A percentile compares a stretch with the other conserved stretches of the same genome.
These are phyloP conservation scores for Corynespora cassiicola DNA, from an alignment of 2,329 filamentous ascomycete species.

Conservation along the genomic window DNA sequence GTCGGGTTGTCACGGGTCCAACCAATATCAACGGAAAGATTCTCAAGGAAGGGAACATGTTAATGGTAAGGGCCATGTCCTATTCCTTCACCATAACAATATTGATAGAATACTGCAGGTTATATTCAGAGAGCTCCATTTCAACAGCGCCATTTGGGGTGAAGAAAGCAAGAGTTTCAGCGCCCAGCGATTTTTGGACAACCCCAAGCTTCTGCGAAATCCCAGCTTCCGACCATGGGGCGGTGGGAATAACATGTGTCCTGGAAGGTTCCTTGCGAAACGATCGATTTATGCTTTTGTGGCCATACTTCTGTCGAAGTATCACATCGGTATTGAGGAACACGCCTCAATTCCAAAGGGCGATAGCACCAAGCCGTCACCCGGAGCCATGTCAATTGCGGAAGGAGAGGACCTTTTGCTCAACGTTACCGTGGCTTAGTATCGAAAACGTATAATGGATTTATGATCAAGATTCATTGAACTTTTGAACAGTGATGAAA, in stretches of 20 bases:
- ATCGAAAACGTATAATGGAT: no score
- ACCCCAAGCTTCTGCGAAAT: conserved; percentile 11
- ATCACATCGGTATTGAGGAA: conserved; percentile 5
- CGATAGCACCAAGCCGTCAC: no score
- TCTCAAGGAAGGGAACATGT: conserved; percentile 11
- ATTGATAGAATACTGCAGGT: conserved; percentile 7
- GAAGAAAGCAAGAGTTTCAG: conserved; percentile 5
- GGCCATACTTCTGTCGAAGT: conserved; percentile 6
- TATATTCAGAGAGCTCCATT: conserved; percentile 15
- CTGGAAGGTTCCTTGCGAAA: conserved; percentile 14
- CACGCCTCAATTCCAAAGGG: background rate
- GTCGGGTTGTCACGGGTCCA: conserved; percentile 9
- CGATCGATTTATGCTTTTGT: conserved; percentile 6
- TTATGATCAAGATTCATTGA: no score
- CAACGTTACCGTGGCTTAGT: no score
- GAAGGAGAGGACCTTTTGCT: no score
- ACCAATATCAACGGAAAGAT: conserved; percentile 13
- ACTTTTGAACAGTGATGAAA: no score
- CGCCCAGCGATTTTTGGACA: conserved; percentile 15
- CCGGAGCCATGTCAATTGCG: no score
- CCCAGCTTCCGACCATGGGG: conserved; percentile 16
- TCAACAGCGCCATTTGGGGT: conserved; percentile 13
- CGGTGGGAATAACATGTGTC: conserved; percentile 19
- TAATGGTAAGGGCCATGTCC: conserved; percentile 8
- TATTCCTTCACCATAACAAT: conserved; percentile 2